A percentile compares a stretch with the other conserved stretches of the same genome.
Conservation (phyloP, 345 rosid genomes). For the Syzygium aromaticum region DNA sequence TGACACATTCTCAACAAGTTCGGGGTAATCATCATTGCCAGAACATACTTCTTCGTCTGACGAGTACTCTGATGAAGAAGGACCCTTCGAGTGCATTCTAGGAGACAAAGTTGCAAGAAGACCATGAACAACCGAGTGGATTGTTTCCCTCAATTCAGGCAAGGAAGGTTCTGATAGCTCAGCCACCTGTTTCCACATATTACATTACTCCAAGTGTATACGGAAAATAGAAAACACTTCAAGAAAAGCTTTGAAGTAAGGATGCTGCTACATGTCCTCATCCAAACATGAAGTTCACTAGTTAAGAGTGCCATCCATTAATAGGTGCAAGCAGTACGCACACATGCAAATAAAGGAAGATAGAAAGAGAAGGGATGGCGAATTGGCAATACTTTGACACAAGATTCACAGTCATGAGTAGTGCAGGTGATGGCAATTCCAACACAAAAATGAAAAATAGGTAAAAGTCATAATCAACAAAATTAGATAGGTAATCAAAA, state of each 20-base stretch:
- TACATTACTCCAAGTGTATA: background rate
- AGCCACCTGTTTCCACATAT: conserved; percentile 51
- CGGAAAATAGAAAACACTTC: background rate
- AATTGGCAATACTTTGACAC: background rate
- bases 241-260: background rate
- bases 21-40: conserved; percentile 59
- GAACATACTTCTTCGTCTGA: conserved; percentile 34
- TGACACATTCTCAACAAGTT: conserved; percentile 74
- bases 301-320: background rate
- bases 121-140: conserved; percentile 81
- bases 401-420: background rate
- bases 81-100: conserved; percentile 73
- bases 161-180: conserved; percentile 90
- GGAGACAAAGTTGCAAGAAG: conserved; percentile 94
- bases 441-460: background rate
- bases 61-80: conserved; percentile 42
- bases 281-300: background rate
- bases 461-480: background rate
- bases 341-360: background rate
- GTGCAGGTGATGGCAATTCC: background rate
- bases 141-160: conserved; percentile 63
- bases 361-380: background rate
- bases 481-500: background rate
- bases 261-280: background rate
- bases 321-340: background rate